Base-by-base conservation (phyloP, 148 eudicot species). In the Suaeda aralocaspica region DNA sequence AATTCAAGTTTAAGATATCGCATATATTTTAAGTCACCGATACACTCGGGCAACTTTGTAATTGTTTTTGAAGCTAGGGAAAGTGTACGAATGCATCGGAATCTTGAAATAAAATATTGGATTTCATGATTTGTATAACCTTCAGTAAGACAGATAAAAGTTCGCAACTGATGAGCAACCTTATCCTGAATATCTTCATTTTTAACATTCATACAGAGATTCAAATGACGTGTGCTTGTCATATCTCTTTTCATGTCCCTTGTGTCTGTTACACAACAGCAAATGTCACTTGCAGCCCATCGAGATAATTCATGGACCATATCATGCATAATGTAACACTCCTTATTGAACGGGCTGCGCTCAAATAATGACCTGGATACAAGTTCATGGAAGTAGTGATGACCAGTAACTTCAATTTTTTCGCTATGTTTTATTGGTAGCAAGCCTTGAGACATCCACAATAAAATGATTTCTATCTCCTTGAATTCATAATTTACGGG, bases 351-450 rank as follows among this genome's bases (percentile, higher is more conserved):
- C 18, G 34, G 5, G 33, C 36, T 22, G 4, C 51, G 55, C 12
- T 66, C 69, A 28, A 48, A 46, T 2, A 68, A 31, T 68, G 60
- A 68, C n/a, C 71, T 34, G 39, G 72, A 69, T 39, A 69, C 64
- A 25, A 68, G 49, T 10, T 33, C 30, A 24, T 2, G 22, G 59
- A 68, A 51, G 39, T 53, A 52, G 6, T 34, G 22, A 8, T 68
- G 60, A 6, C 60, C 71, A 0, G 2, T 34, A 31, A 34, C 71
- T 52, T 68, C 71, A 46, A 68, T 52, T 68, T 3, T 31, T 52
- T 1, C 13, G 0, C 0, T 3, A 19, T 46, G 21, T n/a, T 18
- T 19, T 16, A 52, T 25, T 29, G 11, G 15, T 26, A 50, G 39
- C 1, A 65, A 45, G n/a, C 69, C 55, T 16, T 65, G 34, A 26